Percentiles rank a stretch among this genome's conserved stretches.
Conservation (phyloP, 1,284 basidiomycete species). For the Pseudozyma sp. region DNA sequence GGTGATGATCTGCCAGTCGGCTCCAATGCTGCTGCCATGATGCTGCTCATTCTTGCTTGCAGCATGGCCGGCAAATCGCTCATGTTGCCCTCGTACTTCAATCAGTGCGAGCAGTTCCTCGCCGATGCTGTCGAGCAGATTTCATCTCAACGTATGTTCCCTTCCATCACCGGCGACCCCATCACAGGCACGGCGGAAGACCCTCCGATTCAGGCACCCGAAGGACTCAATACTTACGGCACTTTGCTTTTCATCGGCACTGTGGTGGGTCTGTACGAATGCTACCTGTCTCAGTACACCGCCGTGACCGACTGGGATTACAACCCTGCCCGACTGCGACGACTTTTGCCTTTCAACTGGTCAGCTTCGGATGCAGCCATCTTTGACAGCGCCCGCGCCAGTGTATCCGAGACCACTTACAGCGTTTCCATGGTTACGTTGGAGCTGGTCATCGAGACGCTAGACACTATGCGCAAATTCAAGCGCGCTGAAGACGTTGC, state of each 20-base stretch:
- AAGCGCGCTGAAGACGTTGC: conserved; percentile 32
- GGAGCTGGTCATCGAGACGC: conserved; percentile 44
- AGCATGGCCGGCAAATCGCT: conserved; percentile 38
- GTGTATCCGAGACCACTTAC: conserved; percentile 32
- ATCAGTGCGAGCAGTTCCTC: conserved; percentile 49
- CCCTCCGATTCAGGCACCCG: conserved; percentile 14
- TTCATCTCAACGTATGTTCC: conserved; percentile 38
- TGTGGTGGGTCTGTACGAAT: conserved; percentile 33
- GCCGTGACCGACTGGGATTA: conserved; percentile 51
- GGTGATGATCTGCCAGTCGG: conserved; percentile 33
- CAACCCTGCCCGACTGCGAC: conserved; percentile 35
- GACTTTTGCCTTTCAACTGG: conserved; percentile 42
- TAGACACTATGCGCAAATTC: conserved; percentile 45
- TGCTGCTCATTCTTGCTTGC: conserved; percentile 44
- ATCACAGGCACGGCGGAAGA: conserved; percentile 21
- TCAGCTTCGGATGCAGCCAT: conserved; percentile 25
- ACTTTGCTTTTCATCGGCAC: conserved; percentile 26
- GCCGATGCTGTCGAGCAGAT: conserved; percentile 43
- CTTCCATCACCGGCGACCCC: conserved; percentile 31
- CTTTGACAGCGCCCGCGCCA: conserved; percentile 23
- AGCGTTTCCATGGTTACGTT: conserved; percentile 44
- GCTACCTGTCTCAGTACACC: conserved; percentile 39
- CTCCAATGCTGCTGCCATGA: conserved; percentile 43
- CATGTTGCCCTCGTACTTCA: conserved; percentile 51
- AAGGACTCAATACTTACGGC: conserved; percentile 21